Conservation (phyloP, 2,329 filamentous ascomycete species). For the Neonectria sp. region DNA sequence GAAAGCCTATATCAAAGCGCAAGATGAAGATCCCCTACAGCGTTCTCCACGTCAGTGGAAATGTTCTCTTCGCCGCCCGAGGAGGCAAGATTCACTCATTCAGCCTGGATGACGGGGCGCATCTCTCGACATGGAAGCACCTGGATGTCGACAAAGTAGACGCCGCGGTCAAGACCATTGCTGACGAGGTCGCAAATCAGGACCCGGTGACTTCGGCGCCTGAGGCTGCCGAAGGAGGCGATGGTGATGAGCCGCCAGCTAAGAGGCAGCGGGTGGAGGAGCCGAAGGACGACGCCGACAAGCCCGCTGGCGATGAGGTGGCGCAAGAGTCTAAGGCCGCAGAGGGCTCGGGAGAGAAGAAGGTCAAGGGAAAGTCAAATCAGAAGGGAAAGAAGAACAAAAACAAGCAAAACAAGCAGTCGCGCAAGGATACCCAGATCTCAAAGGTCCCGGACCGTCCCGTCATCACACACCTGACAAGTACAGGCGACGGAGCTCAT, state of each 20-base stretch:
- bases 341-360: slow-evolving; percentile 26
- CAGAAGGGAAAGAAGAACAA: slow-evolving; percentile 50
- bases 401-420: slow-evolving; percentile 47
- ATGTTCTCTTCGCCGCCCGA: slow-evolving; percentile 80
- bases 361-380: slow-evolving; percentile 40
- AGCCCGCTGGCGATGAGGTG: slow-evolving; percentile 41
- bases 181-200: slow-evolving; percentile 29
- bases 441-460: slow-evolving; percentile 65
- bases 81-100: slow-evolving; percentile 81
- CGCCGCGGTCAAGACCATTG: slow-evolving; percentile 45
- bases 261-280: slow-evolving; percentile 54
- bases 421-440: slow-evolving; percentile 41
- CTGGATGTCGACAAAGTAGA: slow-evolving; percentile 57
- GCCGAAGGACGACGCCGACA: slow-evolving; percentile 38
- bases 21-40: slow-evolving; percentile 75
- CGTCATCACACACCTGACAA: slow-evolving; percentile 78
- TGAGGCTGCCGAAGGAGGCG: slow-evolving; percentile 32
- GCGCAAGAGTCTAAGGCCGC: slow-evolving; percentile 22
- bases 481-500: slow-evolving; percentile 76
- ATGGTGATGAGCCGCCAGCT: slow-evolving; percentile 51
- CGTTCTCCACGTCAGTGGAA: slow-evolving; percentile 68
- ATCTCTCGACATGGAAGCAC: slow-evolving; percentile 75
- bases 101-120: slow-evolving; percentile 68
- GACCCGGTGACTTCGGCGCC: slow-evolving; percentile 22
- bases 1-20: neutral